phyloP scores from a whole-genome alignment of 2,329 filamentous ascomycete genomes.

The Monosporascus sp. region DNA sequence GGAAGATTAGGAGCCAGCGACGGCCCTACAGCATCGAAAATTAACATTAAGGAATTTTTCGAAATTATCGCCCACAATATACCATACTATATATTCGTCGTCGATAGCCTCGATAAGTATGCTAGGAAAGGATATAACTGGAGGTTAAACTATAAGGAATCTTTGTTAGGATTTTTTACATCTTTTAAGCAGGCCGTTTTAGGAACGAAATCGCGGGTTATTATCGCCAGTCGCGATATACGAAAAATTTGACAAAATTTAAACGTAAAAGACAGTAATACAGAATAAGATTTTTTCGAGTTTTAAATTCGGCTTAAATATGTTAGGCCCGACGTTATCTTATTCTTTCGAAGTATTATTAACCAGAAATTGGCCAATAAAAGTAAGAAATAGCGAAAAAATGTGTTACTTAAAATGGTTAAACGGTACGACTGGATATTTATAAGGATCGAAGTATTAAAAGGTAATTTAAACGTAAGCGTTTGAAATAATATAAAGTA shows the following conservation, averaged over 20 bases:
- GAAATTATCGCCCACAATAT: conserved; percentile 4
- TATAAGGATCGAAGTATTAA: conserved; percentile 27
- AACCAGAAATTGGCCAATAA: conserved; percentile 24
- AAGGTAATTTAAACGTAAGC: conserved; percentile 10
- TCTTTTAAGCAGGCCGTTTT: conserved; percentile 2
- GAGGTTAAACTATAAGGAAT: background rate
- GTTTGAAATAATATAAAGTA: conserved; percentile 22
- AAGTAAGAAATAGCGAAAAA: conserved; percentile 3
- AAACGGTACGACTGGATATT: conserved; percentile 28
- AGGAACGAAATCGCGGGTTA: conserved; percentile 9
- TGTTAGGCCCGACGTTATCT: conserved; percentile 16
- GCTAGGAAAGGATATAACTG: background rate
- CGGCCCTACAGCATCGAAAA: conserved; percentile 9
- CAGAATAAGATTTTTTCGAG: conserved; percentile 2
- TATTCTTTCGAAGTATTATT: conserved; percentile 21
- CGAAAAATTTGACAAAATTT: conserved; percentile 16
- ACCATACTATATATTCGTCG: conserved; percentile 13
- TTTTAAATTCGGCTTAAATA: conserved; percentile 14
- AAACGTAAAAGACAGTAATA: too few species aligned
- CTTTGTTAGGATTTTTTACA: conserved; percentile 11
- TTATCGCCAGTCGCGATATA: conserved; percentile 22
- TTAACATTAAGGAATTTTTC: conserved; percentile 14
- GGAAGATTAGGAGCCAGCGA: background rate
- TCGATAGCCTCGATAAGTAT: conserved; percentile 24
- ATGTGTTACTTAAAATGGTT: conserved; percentile 19